These are phyloP conservation scores for Aspergillus phoenicis DNA, from an alignment of 2,329 filamentous ascomycete species.

Conservation along the genomic window DNA sequence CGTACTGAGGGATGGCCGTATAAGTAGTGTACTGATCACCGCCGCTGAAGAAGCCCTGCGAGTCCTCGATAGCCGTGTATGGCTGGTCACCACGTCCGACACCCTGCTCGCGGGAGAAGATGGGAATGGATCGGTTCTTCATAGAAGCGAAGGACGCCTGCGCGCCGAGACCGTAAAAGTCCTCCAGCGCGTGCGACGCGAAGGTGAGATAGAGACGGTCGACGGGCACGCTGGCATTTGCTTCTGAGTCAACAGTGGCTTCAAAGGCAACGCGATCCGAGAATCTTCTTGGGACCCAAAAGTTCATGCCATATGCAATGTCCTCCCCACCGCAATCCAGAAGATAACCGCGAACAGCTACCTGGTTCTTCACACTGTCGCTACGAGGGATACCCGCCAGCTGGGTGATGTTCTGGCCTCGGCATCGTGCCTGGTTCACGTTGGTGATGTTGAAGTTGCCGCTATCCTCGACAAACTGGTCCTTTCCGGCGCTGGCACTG, in stretches of 20 bases:
- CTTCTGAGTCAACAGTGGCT: too few species aligned
- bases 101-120: slow-evolving; percentile 29
- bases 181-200: slow-evolving; percentile 22
- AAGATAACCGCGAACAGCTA: not conserved
- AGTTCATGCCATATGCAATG: too few species aligned
- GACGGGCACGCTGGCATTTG: too few species aligned
- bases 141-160: slow-evolving; percentile 30
- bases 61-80: slow-evolving; percentile 15
- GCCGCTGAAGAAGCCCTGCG: slow-evolving; percentile 3
- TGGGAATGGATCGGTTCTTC: slow-evolving; percentile 29
- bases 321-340: too few species aligned
- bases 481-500: too few species aligned
- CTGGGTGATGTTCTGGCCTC: slow-evolving; percentile 18
- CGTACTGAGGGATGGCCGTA: too few species aligned
- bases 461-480: too few species aligned
- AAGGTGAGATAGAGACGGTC: slow-evolving; percentile 13
- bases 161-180: slow-evolving; percentile 30
- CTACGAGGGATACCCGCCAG: slow-evolving; percentile 11
- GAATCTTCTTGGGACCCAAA: too few species aligned
- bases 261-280: too few species aligned
- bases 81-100: slow-evolving; percentile 30
- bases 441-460: too few species aligned
- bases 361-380: not conserved
- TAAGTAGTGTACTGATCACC: too few species aligned
- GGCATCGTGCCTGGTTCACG: slow-evolving; percentile 24